Percentiles rank a stretch among this genome's conserved stretches.
Conservation (phyloP, 495 filamentous ascomycete species). For the Bacidia gigantensis region DNA sequence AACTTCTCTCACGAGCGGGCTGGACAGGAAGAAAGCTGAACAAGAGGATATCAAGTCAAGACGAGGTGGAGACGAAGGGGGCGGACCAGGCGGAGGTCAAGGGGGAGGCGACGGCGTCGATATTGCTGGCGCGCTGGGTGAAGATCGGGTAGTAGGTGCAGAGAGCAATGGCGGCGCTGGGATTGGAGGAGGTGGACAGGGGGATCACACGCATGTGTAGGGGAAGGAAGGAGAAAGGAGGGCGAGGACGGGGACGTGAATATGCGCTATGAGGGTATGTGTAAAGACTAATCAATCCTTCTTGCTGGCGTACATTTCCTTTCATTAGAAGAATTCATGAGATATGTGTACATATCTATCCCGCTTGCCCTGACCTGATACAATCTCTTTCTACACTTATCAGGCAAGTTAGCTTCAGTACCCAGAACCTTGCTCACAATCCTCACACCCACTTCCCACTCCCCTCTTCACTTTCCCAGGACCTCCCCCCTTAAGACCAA, state of each 20-base stretch:
- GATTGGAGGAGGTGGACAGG: background rate
- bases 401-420: no score
- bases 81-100: conserved; percentile 1
- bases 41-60: conserved; percentile 31
- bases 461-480: no score
- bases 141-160: conserved; percentile 1
- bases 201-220: conserved; percentile 4
- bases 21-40: conserved; percentile 34
- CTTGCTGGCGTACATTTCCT: no score
- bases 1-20: conserved; percentile 24
- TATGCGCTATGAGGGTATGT: no score
- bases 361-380: no score
- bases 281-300: no score
- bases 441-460: no score
- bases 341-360: no score
- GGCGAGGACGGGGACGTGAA: background rate
- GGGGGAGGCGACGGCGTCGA: conserved; percentile 15
- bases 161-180: background rate
- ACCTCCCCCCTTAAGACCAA: no score
- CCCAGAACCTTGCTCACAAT: no score
- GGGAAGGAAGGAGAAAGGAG: background rate
- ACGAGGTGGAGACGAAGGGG: conserved; percentile 10
- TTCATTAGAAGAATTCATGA: no score
- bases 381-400: no score
- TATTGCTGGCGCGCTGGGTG: conserved; percentile 15